Base-by-base conservation (phyloP, 2,329 filamentous ascomycete genomes). In the Pseudonectria buxi region DNA sequence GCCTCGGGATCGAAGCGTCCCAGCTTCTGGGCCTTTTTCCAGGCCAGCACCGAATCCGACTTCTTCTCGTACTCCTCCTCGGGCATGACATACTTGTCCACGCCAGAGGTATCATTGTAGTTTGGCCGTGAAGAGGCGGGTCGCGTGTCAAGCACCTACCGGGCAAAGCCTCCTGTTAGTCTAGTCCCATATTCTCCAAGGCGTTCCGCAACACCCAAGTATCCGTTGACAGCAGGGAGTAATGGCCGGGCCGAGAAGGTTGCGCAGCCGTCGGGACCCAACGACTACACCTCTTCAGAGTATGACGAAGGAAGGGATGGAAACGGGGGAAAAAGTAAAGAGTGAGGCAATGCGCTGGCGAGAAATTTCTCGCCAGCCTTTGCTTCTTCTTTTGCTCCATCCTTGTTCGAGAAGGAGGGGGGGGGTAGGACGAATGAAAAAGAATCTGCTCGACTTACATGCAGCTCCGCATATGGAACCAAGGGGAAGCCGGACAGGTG, bases 21-120 rank as follows among this genome's bases (percentile, higher is more conserved):
- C n/a, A 96, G 76, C 59, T 94, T 89, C 61, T 95, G 81, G n/a
- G 79, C 69, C 65, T 86, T 90, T 66, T 98, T 98, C 88, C 88
- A 96, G 6, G 89, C 86, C 15, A 95, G 75, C 11, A 98, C 92
- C 4, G 84, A 90, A 63, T 95, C 86, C 28, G 79, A 71, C 55
- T 89, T 87, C 54, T 79, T 78, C 58, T 88, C 87, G 64, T 98
- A 98, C 55, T 89, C 83, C 32, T 81, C 74, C 34, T 75, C 71
- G n/a, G 88, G 86, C 73, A 98, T 83, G 44, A 83, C 78, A 61
- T 92, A 96, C 67, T 95, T 95, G 37, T 88, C 78, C 5, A 95
- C 87, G 9, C 77, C 73, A 28, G 83, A 83, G 29, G 84, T 74
- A 64, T 94, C 89, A 47, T 76, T 83, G 64, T 85, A 87, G 62